Evolutionary conservation across 208 protist genomes (phyloP).

Genomic region (Borovskyia barvae): DNA sequence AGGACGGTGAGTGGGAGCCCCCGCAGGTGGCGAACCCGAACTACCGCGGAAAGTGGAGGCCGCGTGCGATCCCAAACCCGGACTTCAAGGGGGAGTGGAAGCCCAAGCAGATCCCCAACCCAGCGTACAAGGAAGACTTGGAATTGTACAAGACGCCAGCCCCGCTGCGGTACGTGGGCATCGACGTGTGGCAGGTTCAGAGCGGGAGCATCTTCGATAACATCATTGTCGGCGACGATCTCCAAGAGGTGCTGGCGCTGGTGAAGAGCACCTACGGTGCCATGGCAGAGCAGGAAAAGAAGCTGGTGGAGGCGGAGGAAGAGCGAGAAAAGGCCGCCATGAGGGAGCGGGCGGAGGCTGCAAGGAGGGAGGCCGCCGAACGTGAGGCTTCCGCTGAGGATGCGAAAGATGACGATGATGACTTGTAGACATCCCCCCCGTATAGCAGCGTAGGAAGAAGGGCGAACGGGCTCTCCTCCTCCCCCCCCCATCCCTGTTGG

Average conservation of each 20-base stretch:
- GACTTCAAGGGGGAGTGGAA: constrained; percentile 94
- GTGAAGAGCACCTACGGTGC: constrained; percentile 27
- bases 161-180: constrained; percentile 82
- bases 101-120: constrained; percentile 89
- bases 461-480: too few relatives aligned
- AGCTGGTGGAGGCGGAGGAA: constrained; percentile 1
- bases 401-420: background rate
- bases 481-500: too few relatives aligned
- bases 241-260: constrained; percentile 75
- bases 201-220: constrained; percentile 95
- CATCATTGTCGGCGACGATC: constrained; percentile 91
- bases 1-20: constrained; percentile 86
- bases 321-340: constrained; percentile 7
- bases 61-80: constrained; percentile 90
- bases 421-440: too few relatives aligned
- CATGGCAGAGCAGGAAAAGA: constrained; percentile 21
- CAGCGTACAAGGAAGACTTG: constrained; percentile 76
- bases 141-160: constrained; percentile 65
- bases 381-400: background rate
- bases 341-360: background rate
- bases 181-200: constrained; percentile 97
- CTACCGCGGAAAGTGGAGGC: constrained; percentile 88
- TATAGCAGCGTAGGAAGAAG: too few relatives aligned
- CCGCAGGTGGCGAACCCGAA: constrained; percentile 85
- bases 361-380: background rate